Conservation (phyloP, 2,329 filamentous ascomycete species). For the Samsoniella hepiali region DNA sequence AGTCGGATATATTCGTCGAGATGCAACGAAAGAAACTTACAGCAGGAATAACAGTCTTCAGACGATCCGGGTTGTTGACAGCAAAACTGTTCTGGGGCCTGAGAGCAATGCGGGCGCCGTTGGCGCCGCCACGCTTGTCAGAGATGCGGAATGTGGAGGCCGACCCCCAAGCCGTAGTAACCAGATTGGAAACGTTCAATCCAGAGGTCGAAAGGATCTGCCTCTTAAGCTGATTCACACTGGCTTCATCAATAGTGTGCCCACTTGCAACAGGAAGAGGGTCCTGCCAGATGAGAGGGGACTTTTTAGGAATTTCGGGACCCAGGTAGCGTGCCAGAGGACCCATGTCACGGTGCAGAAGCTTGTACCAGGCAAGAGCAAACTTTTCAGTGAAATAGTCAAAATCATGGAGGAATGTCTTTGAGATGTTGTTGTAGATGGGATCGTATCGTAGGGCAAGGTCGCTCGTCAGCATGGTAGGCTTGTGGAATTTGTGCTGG, state of each 20-base stretch:
- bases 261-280: conserved; percentile 60
- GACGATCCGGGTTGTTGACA: conserved; percentile 68
- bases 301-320: conserved; percentile 70
- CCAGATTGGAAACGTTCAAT: conserved; percentile 57
- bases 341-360: conserved; percentile 76
- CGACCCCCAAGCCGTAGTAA: conserved; percentile 65
- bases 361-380: conserved; percentile 77
- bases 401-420: conserved; percentile 65
- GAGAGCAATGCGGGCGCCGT: conserved; percentile 74
- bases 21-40: conserved; percentile 52
- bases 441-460: conserved; percentile 69
- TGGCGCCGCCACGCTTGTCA: conserved; percentile 81
- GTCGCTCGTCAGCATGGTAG: conserved; percentile 74
- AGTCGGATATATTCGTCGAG: background rate
- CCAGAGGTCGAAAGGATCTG: conserved; percentile 59
- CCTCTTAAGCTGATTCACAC: conserved; percentile 64
- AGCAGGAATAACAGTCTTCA: conserved; percentile 57
- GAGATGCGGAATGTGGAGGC: conserved; percentile 70
- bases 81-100: conserved; percentile 69
- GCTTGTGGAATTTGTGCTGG: conserved; percentile 65
- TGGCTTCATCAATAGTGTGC: conserved; percentile 56
- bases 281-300: conserved; percentile 66
- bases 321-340: conserved; percentile 68
- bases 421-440: conserved; percentile 70
- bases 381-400: conserved; percentile 68